phyloP scores from a whole-genome alignment of 2,329 filamentous ascomycete species.

The Penicillium sp. region DNA sequence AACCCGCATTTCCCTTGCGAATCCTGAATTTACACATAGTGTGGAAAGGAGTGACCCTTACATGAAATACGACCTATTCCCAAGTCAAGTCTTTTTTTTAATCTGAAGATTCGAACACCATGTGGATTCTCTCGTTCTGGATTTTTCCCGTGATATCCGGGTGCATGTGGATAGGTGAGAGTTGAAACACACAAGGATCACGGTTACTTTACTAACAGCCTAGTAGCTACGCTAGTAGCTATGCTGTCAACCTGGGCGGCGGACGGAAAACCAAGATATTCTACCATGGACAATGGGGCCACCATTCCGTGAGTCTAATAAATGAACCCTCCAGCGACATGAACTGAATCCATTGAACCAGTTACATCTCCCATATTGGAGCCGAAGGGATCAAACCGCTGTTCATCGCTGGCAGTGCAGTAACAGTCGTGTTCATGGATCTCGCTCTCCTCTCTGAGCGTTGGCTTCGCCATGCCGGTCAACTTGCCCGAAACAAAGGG shows the following conservation, averaged over 20 bases:
- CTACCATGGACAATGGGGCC: background rate
- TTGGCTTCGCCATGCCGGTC: slow-evolving; percentile 11
- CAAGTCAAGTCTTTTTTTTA: background rate
- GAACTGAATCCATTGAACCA: background rate
- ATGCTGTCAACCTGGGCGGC: slow-evolving; percentile 8
- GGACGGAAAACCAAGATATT: slow-evolving; percentile 8
- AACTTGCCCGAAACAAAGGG: slow-evolving; percentile 8
- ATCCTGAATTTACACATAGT: background rate
- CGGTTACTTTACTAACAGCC: background rate
- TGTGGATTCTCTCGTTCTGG: slow-evolving; percentile 14
- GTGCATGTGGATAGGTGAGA: slow-evolving; percentile 12
- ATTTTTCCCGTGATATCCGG: slow-evolving; percentile 7
- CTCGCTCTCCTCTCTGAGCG: slow-evolving; percentile 4
- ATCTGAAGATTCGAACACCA: background rate
- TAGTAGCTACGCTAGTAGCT: slow-evolving; percentile 4
- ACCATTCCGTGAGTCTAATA: slow-evolving; percentile 8
- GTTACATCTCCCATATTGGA: slow-evolving; percentile 12
- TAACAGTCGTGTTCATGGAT: slow-evolving; percentile 11
- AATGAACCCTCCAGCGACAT: background rate
- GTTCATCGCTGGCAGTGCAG: slow-evolving; percentile 7
- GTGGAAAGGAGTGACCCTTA: background rate
- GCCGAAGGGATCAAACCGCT: slow-evolving; percentile 9
- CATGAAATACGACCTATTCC: background rate
- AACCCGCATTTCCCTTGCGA: slow-evolving; percentile 1
- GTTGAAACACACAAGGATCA: background rate